Conservation (phyloP, 805 yeast genomes). For the Lachancea lanzarotensis region DNA sequence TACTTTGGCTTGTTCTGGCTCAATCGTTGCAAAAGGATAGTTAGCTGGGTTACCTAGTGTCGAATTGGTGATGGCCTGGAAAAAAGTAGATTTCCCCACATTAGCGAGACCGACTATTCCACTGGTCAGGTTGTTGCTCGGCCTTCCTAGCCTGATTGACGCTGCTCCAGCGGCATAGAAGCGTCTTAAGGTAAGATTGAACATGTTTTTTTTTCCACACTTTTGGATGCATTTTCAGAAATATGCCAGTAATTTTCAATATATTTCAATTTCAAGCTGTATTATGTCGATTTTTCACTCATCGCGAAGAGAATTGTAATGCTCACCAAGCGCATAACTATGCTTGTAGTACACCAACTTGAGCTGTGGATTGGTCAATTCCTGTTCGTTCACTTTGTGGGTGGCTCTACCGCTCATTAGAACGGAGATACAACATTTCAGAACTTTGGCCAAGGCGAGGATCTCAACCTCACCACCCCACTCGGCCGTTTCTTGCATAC, state of each 20-base stretch:
- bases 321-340: constrained; percentile 87
- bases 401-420: constrained; percentile 72
- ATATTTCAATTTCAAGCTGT: no score
- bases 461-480: constrained; percentile 98
- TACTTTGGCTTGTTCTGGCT: constrained; percentile 71
- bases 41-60: constrained; percentile 95
- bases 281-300: constrained; percentile 16
- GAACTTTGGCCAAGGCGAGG: constrained; percentile 68
- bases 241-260: background rate
- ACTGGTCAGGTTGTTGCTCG: constrained; percentile 30
- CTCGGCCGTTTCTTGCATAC: constrained; percentile 68
- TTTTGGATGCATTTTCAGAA: background rate
- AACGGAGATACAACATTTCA: constrained; percentile 66
- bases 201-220: background rate
- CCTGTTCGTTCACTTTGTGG: constrained; percentile 55
- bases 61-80: constrained; percentile 92
- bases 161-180: background rate
- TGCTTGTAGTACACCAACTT: constrained; percentile 78
- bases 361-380: constrained; percentile 43
- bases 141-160: constrained; percentile 7
- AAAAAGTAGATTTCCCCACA: constrained; percentile 90
- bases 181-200: background rate
- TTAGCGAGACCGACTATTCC: constrained; percentile 81
- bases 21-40: constrained; percentile 95
- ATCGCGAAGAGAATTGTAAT: constrained; percentile 75